Conservation (phyloP, 106 monocot species). For the Platanthera zijinensis region DNA sequence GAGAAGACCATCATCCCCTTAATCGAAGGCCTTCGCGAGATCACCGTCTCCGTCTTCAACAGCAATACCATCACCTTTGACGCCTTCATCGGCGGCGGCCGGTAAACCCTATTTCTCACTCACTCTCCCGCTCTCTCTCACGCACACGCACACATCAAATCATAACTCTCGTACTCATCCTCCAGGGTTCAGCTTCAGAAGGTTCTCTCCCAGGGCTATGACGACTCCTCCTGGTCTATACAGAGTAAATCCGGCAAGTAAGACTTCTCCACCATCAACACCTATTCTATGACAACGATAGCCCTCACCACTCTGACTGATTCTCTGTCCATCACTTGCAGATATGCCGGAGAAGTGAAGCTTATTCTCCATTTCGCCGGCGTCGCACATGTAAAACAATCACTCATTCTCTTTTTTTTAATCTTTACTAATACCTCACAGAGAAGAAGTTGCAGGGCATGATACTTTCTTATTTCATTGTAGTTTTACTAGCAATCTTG, state of each 20-base stretch:
- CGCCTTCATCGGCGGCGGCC: conserved; percentile 52
- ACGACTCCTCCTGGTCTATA: conserved; percentile 66
- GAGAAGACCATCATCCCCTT: conserved; percentile 54
- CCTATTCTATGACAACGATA: not conserved
- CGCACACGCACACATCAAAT: not conserved
- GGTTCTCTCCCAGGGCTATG: conserved; percentile 53
- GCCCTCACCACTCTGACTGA: not conserved
- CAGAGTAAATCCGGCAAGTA: conserved; percentile 56
- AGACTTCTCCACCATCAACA: not conserved
- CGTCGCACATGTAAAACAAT: not conserved
- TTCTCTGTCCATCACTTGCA: conserved; percentile 13
- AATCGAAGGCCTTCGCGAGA: conserved; percentile 61
- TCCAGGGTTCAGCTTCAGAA: conserved; percentile 47
- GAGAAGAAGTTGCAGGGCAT: no score
- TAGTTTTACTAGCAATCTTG: no score
- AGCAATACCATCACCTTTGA: conserved; percentile 55
- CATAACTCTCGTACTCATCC: not conserved
- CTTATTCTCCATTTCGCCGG: conserved; percentile 62
- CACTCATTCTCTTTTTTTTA: not conserved
- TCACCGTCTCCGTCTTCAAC: conserved; percentile 47
- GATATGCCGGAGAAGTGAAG: conserved; percentile 75
- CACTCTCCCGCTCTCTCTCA: not conserved
- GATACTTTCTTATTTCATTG: no score
- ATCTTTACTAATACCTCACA: no score
- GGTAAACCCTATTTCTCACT: conserved; percentile 10